A percentile compares a stretch with the other conserved stretches of the same genome.
These are phyloP conservation scores for Adansonia grandidieri DNA, from an alignment of 441 rosid genomes.

Conservation along the genomic window DNA sequence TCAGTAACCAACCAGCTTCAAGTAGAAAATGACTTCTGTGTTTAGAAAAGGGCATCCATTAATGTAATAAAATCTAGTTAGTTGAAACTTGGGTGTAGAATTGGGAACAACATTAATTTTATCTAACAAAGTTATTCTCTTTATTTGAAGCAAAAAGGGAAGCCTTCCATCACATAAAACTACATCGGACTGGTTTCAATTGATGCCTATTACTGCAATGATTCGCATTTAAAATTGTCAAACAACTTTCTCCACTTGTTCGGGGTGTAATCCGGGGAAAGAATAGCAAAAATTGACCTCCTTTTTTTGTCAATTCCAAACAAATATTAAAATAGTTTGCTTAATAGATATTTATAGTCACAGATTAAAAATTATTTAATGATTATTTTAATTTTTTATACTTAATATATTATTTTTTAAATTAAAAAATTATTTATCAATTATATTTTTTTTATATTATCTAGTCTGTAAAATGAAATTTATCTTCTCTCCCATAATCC, in stretches of 20 bases:
- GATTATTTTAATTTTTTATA: no score
- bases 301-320: no score
- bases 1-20: neutral
- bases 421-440: neutral
- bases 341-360: no score
- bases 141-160: constrained; percentile 10
- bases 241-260: neutral
- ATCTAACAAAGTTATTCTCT: neutral
- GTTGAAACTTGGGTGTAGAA: constrained; percentile 16
- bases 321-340: no score
- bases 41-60: neutral
- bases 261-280: neutral
- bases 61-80: neutral
- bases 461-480: neutral
- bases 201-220: neutral
- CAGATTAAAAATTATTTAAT: no score
- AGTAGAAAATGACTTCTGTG: neutral
- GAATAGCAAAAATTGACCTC: no score
- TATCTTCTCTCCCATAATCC: neutral
- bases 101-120: neutral
- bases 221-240: neutral
- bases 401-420: neutral
- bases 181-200: neutral
- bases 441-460: no score
- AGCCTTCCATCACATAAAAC: neutral